Conservation (phyloP, 2,329 filamentous ascomycete species). For the Xylaria hypoxylon region DNA sequence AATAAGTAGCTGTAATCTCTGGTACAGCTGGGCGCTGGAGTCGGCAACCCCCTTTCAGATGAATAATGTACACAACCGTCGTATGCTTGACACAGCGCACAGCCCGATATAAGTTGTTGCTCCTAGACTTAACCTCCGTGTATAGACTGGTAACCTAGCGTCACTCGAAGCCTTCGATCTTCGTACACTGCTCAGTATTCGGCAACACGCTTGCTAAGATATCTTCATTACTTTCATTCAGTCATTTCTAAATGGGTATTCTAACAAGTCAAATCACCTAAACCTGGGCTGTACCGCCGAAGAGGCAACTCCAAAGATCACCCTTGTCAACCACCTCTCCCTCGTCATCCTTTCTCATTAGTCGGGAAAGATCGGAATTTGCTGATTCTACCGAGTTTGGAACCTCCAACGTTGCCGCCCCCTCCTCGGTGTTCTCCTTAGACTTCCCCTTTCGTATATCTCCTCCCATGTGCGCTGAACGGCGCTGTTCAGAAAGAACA, state of each 20-base stretch:
- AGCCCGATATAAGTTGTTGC: neutral
- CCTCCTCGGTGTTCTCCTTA: conserved; percentile 58
- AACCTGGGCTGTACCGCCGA: conserved; percentile 67
- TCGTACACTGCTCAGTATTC: neutral
- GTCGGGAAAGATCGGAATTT: conserved; percentile 73
- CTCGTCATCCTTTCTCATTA: conserved; percentile 76
- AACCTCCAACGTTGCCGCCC: conserved; percentile 74
- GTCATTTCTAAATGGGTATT: conserved; percentile 9
- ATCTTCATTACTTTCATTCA: conserved; percentile 4
- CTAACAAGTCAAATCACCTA: conserved; percentile 7
- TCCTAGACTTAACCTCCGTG: neutral
- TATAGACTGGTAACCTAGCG: neutral
- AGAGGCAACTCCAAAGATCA: conserved; percentile 91
- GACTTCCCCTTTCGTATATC: conserved; percentile 49
- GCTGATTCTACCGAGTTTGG: conserved; percentile 89
- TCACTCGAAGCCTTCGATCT: neutral
- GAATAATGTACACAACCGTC: too few relatives aligned
- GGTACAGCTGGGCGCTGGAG: too few relatives aligned
- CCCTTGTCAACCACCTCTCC: conserved; percentile 83
- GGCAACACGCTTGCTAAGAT: neutral
- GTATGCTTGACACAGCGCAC: too few relatives aligned
- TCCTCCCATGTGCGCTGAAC: conserved; percentile 79
- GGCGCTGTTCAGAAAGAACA: conserved; percentile 81
- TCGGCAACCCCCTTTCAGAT: too few relatives aligned
- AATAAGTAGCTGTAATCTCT: too few relatives aligned